phyloP scores from a whole-genome alignment of 2,329 filamentous ascomycete species.

The Epichloe amarillans region DNA sequence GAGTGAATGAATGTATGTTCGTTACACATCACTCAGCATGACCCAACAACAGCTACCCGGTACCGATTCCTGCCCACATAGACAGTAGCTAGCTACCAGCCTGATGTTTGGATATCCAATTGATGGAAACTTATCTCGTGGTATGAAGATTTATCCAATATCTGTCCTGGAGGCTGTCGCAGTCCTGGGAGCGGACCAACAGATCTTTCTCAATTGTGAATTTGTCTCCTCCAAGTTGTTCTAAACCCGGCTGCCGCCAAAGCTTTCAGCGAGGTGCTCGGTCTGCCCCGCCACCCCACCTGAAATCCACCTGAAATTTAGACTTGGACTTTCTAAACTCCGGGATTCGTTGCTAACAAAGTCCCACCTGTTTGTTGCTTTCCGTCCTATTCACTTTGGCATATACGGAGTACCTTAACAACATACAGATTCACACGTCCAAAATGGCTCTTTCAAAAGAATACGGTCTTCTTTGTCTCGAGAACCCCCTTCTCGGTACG shows the following conservation, averaged over 20 bases:
- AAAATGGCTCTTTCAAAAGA: conserved; percentile 62
- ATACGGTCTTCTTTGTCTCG: conserved; percentile 81
- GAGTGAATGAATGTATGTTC: too few species aligned
- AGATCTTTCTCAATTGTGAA: too few species aligned
- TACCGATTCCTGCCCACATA: too few species aligned
- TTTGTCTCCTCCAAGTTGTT: background rate
- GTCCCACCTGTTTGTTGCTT: background rate
- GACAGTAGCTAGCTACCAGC: too few species aligned
- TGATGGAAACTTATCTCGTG: too few species aligned
- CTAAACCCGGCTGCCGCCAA: too few species aligned
- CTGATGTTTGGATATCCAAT: too few species aligned
- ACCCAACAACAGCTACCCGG: too few species aligned
- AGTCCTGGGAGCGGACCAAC: too few species aligned
- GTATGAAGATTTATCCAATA: too few species aligned
- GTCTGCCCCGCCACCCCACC: conserved; percentile 1
- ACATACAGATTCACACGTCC: background rate
- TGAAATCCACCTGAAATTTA: background rate
- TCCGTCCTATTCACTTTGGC: background rate
- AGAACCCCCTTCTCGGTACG: conserved; percentile 92
- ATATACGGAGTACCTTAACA: background rate
- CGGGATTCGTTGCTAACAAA: background rate
- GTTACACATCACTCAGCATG: too few species aligned
- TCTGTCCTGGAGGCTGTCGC: too few species aligned
- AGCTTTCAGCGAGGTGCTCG: background rate
- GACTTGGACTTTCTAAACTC: conserved; percentile 11